Evolutionary conservation across 208 protist species (phyloP).

Genomic region (Acanthamoeba triangularis): DNA sequence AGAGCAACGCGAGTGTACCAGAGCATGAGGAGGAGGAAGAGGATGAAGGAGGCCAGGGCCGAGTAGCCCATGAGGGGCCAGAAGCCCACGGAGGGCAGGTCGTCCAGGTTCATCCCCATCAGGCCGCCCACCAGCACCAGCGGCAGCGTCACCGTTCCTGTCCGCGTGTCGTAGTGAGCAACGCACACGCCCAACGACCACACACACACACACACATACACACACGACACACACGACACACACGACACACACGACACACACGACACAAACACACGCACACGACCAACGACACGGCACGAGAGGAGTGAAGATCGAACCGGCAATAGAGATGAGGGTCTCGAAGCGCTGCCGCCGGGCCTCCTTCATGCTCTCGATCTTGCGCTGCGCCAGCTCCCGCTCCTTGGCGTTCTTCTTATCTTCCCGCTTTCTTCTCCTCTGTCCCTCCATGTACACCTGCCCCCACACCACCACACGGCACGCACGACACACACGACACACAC

Average conservation of each 20-base stretch:
- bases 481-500: no score
- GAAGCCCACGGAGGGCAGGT: background rate
- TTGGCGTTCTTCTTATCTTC: background rate
- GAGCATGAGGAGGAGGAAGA: conserved; percentile 24
- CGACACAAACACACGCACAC: no score
- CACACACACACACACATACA: no score
- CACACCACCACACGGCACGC: background rate
- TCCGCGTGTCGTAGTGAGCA: background rate
- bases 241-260: background rate
- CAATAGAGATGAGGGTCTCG: conserved; percentile 3
- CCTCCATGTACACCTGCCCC: background rate
- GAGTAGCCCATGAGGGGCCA: conserved; percentile 7
- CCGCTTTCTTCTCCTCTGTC: background rate
- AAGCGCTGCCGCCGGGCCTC: conserved; percentile 27
- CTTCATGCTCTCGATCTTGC: background rate
- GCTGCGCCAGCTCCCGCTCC: background rate
- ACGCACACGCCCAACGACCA: no score
- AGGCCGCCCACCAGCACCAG: conserved; percentile 32
- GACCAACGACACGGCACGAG: background rate
- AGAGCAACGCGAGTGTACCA: background rate
- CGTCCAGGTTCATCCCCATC: conserved; percentile 21
- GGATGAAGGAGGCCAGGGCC: background rate
- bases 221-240: no score
- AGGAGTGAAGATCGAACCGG: background rate
- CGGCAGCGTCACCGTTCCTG: conserved; percentile 30